Base-by-base conservation (phyloP, 257 asterid species). In the Solanum habrochaites region DNA sequence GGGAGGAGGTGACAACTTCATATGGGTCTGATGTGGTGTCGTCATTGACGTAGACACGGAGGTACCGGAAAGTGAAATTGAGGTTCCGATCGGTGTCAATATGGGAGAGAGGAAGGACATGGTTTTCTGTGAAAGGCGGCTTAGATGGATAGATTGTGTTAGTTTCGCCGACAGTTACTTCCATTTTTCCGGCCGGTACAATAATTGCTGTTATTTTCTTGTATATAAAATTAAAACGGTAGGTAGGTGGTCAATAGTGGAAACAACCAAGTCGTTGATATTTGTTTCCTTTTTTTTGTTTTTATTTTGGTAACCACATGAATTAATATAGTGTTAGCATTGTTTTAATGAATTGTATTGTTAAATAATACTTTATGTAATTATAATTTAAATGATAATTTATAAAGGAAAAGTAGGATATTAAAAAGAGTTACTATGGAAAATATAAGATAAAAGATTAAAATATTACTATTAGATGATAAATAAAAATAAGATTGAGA, bases 81-180 rank as follows among this genome's bases (percentile, higher is more conserved):
- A 94, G 94, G 88, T 96, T 96, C 69, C 91, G 93, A 60, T 96
- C 98, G 43, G 91, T 90, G 93, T 96, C 98, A 89, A 96, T 89
- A 94, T 95, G 98, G 90, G 98, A 96, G 40, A 96, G 98, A n/a
- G 95, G 81, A 83, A 95, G 98, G 90, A 89, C 73, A 37, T 90
- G 96, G 23, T 93, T 93, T 82, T 64, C 84, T 23, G 87, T 35
- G 82, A 92, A 92, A 2, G 98, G 95, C 5, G 91, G 75, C 8
- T 75, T 45, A 8, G 88, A 47, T 52, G 99, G 95, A 85, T 84
- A 89, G 78, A 96, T 45, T 0, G 88, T 85, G 87, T 90, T 88
- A 81, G 96, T 92, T 90, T 95, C 92, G 11, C 88, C 87, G 83
- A 90, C 71, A 7, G 74, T 78, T 83, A 91, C 86, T 86, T 90